These are phyloP conservation scores for Fusarium brachygibbosum DNA, from an alignment of 2,329 filamentous ascomycete species.

Conservation along the genomic window DNA sequence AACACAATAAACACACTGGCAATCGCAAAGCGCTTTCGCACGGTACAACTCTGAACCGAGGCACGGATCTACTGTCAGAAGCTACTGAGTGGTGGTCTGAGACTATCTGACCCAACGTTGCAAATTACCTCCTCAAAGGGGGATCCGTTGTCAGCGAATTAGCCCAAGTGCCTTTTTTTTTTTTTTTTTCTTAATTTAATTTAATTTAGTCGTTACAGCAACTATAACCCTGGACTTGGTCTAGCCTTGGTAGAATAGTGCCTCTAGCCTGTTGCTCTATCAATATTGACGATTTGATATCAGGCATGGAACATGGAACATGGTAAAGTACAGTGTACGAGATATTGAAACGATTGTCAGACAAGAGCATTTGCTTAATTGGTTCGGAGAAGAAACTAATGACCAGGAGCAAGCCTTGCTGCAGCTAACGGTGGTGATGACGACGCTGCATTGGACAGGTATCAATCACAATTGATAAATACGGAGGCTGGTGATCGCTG, in stretches of 20 bases:
- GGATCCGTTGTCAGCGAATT: slow-evolving; percentile 36
- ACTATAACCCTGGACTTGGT: slow-evolving; percentile 39
- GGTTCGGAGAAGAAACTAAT: slow-evolving; percentile 16
- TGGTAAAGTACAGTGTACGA: background rate
- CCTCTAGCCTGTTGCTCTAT: slow-evolving; percentile 16
- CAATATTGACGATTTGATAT: slow-evolving; percentile 21
- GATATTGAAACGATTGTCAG: slow-evolving; percentile 9
- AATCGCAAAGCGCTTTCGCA: slow-evolving; percentile 17
- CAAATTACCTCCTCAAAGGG: slow-evolving; percentile 28
- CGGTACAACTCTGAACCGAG: slow-evolving; percentile 19
- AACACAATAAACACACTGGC: slow-evolving; percentile 3
- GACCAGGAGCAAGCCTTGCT: slow-evolving; percentile 28
- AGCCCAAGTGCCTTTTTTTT: slow-evolving; percentile 1
- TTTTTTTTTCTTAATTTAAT: too few species aligned
- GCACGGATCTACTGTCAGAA: slow-evolving; percentile 24
- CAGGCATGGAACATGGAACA: slow-evolving; percentile 21
- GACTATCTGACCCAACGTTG: slow-evolving; percentile 12
- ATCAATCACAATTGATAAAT: slow-evolving; percentile 24
- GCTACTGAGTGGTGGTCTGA: slow-evolving; percentile 29
- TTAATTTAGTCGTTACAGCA: slow-evolving; percentile 45
- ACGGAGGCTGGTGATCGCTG: slow-evolving; percentile 30
- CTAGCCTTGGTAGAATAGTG: slow-evolving; percentile 35
- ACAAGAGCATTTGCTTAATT: slow-evolving; percentile 34
- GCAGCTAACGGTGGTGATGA: slow-evolving; percentile 28
- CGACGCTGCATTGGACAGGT: slow-evolving; percentile 8